Evolutionary conservation across 2,329 filamentous ascomycete species (phyloP), one percentile per base, ranked within the genome.

Genomic region (Diaporthe nobilis): DNA sequence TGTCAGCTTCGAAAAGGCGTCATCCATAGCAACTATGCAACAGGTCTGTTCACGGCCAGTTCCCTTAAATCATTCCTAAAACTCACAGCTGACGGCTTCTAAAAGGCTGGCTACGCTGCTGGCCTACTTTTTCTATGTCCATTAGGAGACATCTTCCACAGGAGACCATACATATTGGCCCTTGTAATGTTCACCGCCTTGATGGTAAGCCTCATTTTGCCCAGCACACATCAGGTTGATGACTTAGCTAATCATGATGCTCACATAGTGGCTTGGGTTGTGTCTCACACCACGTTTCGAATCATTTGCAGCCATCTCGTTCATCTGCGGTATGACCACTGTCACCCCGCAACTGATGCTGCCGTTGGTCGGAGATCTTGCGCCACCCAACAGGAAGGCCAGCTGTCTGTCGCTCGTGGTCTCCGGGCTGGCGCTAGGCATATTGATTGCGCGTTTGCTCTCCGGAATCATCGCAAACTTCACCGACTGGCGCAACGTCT

Each of bases 311-410:
- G 91, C 88, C 1, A 86, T 96, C 25, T 94, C 93, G 7, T 96
- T 94, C 83, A 84, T 96, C 72, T 91, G 91, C 15, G 92, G 92
- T n/a, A 84, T 94, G n/a, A 93, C 93, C 2, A 97, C 94, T 0
- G 94, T 96, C 2, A 96, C 94, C 4, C 94, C 94, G 17, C 92
- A 93, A 82, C 85, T 93, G 73, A 95, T 97, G 93, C 91, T 97
- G 22, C 94, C 94, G 0, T 86, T 97, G 0, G 94, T 96, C 0
- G 93, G 94, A 2, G 94, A 96, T 80, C 91, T 96, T 25, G 94
- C 94, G 0, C 94, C 94, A 0, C 87, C 90, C 0, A 85, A 92
- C 57, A 90, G 92, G 39, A 91, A 93, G 17, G 93, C 94, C 0
- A 90, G 91, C 37, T 91, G 93, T 17, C 87, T 96, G 7, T 92